Conservation (phyloP, 2,329 filamentous ascomycete genomes). For the Furcasterigmium sp. region DNA sequence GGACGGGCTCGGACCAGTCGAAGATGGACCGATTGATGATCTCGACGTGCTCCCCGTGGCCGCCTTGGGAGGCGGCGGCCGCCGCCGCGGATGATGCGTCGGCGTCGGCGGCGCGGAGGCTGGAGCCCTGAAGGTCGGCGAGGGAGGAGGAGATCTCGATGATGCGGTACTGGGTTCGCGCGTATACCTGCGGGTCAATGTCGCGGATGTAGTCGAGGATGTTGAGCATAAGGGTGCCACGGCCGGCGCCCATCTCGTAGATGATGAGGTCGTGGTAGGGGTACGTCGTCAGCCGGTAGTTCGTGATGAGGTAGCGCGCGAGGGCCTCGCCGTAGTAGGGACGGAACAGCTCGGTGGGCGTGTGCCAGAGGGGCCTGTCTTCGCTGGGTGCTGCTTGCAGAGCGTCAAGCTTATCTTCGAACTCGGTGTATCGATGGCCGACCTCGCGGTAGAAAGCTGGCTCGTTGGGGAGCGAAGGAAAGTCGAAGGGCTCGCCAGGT, state of each 20-base stretch:
- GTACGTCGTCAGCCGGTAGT: constrained; percentile 91
- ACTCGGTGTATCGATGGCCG: constrained; percentile 76
- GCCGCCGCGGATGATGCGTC: constrained; percentile 59
- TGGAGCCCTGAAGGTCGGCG: constrained; percentile 69
- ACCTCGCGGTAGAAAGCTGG: constrained; percentile 75
- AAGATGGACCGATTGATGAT: constrained; percentile 96
- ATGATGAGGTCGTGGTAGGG: constrained; percentile 96
- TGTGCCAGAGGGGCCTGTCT: constrained; percentile 93
- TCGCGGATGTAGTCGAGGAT: constrained; percentile 94
- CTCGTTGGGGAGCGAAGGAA: constrained; percentile 75
- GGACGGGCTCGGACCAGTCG: constrained; percentile 85
- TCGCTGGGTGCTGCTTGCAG: constrained; percentile 58
- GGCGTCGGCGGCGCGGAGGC: constrained; percentile 51
- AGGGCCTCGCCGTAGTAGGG: constrained; percentile 97
- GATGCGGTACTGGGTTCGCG: constrained; percentile 87
- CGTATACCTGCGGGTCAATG: constrained; percentile 85
- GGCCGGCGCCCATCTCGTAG: constrained; percentile 97
- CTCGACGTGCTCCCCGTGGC: constrained; percentile 80
- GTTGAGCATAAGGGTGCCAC: constrained; percentile 96
- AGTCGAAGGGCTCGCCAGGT: constrained; percentile 86
- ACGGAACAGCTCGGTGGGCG: constrained; percentile 92
- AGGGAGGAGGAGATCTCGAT: constrained; percentile 90
- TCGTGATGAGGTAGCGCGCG: constrained; percentile 89
- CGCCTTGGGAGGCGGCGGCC: constrained; percentile 60
- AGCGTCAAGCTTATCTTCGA: constrained; percentile 82